These are phyloP conservation scores for Aspergillus piperis DNA, from an alignment of 2,329 filamentous ascomycete species.

Conservation along the genomic window DNA sequence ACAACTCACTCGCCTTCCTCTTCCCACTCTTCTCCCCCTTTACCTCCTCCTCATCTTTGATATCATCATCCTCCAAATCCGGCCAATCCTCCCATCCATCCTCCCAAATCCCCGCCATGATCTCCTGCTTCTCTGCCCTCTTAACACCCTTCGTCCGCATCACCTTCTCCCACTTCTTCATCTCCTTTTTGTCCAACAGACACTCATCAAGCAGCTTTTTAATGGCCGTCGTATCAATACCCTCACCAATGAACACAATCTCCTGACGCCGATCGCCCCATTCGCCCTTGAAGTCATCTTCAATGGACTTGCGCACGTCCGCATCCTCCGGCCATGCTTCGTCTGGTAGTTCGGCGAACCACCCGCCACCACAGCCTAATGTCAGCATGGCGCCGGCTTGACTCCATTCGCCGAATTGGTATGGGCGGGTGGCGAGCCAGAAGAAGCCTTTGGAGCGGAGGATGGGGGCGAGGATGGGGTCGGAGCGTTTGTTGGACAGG, in stretches of 20 bases:
- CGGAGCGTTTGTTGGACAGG: constrained; percentile 41
- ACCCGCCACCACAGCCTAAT: constrained; percentile 43
- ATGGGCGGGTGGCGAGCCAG: constrained; percentile 46
- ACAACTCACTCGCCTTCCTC: constrained; percentile 30
- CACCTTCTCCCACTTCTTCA: constrained; percentile 55
- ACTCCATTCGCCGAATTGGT: constrained; percentile 48
- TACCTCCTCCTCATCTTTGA: constrained; percentile 15
- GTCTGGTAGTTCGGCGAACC: constrained; percentile 61
- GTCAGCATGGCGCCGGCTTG: constrained; percentile 50
- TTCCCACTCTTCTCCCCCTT: constrained; percentile 16
- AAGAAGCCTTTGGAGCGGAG: constrained; percentile 50
- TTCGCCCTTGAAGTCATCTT: constrained; percentile 51
- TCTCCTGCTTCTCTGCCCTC: constrained; percentile 48
- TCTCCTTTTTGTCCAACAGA: constrained; percentile 63
- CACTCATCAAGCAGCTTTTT: constrained; percentile 60
- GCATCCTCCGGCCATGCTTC: constrained; percentile 55
- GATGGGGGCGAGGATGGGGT: constrained; percentile 41
- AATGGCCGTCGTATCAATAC: constrained; percentile 56
- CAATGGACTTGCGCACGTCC: constrained; percentile 51
- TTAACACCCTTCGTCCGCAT: constrained; percentile 48
- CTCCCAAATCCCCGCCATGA: constrained; percentile 56
- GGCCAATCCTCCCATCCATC: constrained; percentile 62
- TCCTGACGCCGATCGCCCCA: constrained; percentile 74
- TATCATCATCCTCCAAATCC: constrained; percentile 26
- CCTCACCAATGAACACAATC: constrained; percentile 72